Percentiles rank a stretch among this genome's conserved stretches.
phyloP scores from a whole-genome alignment of 176 grass and related monocot genomes.

The Paspalum vaginatum region DNA sequence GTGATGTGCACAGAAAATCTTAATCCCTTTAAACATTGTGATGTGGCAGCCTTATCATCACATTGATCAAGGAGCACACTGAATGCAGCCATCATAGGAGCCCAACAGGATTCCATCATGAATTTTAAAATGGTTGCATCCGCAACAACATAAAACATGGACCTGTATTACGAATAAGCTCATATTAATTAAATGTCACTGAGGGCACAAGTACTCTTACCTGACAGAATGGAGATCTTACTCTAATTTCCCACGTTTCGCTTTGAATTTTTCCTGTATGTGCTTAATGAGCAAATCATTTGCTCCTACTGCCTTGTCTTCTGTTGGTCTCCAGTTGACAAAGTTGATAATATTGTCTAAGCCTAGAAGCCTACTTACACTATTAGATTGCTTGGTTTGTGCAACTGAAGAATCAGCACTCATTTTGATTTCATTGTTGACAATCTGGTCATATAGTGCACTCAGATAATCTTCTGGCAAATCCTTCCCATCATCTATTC shows the following conservation, averaged over 20 bases:
- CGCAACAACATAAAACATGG: constrained; percentile 80
- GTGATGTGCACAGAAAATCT: constrained; percentile 84
- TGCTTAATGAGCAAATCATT: constrained; percentile 95
- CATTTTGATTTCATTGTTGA: constrained; percentile 99
- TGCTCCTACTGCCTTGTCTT: constrained; percentile 90
- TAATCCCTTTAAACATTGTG: constrained; percentile 91
- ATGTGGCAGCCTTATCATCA: constrained; percentile 83
- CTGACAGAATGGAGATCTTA: constrained; percentile 52
- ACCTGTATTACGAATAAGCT: constrained; percentile 61
- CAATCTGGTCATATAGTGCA: constrained; percentile 86
- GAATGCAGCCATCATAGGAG: constrained; percentile 98
- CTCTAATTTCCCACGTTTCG: constrained; percentile 89
- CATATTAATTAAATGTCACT: constrained; percentile 28
- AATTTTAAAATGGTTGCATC: constrained; percentile 91
- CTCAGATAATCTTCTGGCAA: constrained; percentile 87
- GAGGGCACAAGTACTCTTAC: constrained; percentile 23
- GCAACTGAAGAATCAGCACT: constrained; percentile 67
- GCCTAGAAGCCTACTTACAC: constrained; percentile 82
- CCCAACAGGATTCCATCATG: constrained; percentile 99
- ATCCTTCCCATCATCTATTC: constrained; percentile 97
- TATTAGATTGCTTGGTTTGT: constrained; percentile 76
- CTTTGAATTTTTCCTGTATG: constrained; percentile 97
- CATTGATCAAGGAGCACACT: constrained; percentile 86
- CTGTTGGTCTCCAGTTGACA: constrained; percentile 79
- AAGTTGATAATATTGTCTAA: constrained; percentile 93